Evolutionary conservation across 73 alveolate genomes (phyloP).

Genomic region (Blepharisma japonicum): DNA sequence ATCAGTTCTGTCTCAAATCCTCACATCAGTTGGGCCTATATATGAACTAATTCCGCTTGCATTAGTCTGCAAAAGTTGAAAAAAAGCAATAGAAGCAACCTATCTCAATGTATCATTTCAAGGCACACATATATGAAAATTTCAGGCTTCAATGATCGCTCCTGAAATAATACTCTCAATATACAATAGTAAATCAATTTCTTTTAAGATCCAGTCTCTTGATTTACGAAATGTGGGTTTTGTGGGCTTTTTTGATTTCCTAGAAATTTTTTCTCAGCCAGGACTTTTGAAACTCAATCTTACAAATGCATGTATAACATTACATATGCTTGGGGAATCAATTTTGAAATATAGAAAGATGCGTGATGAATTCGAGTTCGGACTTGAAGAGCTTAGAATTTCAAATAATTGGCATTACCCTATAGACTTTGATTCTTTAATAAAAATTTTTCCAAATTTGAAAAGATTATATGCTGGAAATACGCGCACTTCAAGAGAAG

Average conservation of each 20-base stretch:
- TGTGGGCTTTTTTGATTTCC: background rate
- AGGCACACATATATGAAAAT: background rate
- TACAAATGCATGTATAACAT: background rate
- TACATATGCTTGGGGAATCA: too few relatives aligned
- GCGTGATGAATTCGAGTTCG: too few relatives aligned
- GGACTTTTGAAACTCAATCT: background rate
- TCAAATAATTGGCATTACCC: background rate
- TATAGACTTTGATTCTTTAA: background rate
- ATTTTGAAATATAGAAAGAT: too few relatives aligned
- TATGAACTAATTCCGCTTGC: background rate
- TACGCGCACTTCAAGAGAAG: background rate
- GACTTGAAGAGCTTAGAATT: constrained; percentile 10
- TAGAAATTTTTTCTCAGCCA: background rate
- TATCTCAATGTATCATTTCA: background rate
- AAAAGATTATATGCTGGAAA: constrained; percentile 5
- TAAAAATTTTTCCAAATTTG: background rate
- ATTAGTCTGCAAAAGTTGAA: constrained; percentile 5
- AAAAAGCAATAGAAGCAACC: background rate
- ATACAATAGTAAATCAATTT: too few relatives aligned
- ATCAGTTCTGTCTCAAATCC: background rate
- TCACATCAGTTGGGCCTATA: background rate
- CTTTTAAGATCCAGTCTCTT: background rate
- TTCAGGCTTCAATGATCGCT: too few relatives aligned
- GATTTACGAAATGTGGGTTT: constrained; percentile 5
- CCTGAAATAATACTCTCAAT: too few relatives aligned